Evolutionary conservation across 2,329 filamentous ascomycete genomes (phyloP).

Genomic region (Cladophialophora bantiana): DNA sequence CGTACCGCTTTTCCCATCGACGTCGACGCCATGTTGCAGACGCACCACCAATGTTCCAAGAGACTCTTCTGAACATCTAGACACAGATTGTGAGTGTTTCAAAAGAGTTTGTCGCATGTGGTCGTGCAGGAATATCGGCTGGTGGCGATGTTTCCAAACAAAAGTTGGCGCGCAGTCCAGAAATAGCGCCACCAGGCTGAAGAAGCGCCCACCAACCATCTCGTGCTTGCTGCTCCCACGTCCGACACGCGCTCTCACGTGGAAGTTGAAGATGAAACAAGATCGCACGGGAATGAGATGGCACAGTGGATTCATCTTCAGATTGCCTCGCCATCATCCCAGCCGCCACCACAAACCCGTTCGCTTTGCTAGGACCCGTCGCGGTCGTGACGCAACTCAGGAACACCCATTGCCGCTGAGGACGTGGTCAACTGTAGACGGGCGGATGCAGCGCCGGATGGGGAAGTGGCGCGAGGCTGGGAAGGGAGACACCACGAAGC

Average conservation of each 20-base stretch:
- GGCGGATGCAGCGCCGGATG: slow-evolving; percentile 15
- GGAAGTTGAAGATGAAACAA: slow-evolving; percentile 28
- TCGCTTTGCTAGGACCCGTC: slow-evolving; percentile 12
- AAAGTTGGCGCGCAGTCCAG: slow-evolving; percentile 35
- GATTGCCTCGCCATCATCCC: slow-evolving; percentile 33
- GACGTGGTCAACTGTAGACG: slow-evolving; percentile 4
- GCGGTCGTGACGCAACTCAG: slow-evolving; percentile 22
- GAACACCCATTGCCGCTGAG: slow-evolving; percentile 7
- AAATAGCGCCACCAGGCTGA: slow-evolving; percentile 39
- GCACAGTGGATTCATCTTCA: slow-evolving; percentile 21
- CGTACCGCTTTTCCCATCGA: slow-evolving; percentile 35
- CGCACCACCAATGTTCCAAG: slow-evolving; percentile 31
- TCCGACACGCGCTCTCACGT: slow-evolving; percentile 38
- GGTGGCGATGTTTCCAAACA: slow-evolving; percentile 32
- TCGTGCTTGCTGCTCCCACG: slow-evolving; percentile 26
- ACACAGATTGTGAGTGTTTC: slow-evolving; percentile 26
- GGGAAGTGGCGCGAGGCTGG: slow-evolving; percentile 11
- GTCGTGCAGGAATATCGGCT: slow-evolving; percentile 34
- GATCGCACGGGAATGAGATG: slow-evolving; percentile 22
- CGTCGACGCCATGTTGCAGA: slow-evolving; percentile 27
- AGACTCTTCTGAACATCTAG: slow-evolving; percentile 22
- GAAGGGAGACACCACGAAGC: slow-evolving; percentile 34
- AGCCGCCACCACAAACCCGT: slow-evolving; percentile 19
- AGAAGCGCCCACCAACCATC: slow-evolving; percentile 40
- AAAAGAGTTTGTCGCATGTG: slow-evolving; percentile 27